phyloP scores from a whole-genome alignment of 2,329 filamentous ascomycete genomes.

The Ophioceras dolichostomum region DNA sequence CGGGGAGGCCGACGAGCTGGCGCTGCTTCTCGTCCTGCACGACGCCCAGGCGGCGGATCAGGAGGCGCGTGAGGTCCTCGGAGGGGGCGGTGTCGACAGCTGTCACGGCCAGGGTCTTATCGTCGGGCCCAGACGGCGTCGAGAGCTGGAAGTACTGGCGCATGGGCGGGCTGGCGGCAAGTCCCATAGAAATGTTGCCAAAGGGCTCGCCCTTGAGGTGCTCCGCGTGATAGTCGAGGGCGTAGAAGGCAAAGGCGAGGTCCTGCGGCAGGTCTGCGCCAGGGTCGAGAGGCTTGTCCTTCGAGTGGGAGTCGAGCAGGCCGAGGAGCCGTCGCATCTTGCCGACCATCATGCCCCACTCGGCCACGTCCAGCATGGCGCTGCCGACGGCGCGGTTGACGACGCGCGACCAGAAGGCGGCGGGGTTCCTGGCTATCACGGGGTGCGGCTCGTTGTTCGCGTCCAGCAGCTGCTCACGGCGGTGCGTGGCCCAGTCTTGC shows the following conservation, averaged over 20 bases:
- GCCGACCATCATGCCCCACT: conserved; percentile 7
- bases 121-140: neutral
- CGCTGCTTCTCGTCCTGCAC: conserved; percentile 7
- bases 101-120: conserved; percentile 3
- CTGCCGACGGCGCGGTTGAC: conserved; percentile 4
- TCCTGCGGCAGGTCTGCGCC: conserved; percentile 4
- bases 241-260: conserved; percentile 6
- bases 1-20: conserved; percentile 5
- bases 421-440: neutral
- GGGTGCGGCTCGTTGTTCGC: conserved; percentile 3
- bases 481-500: conserved; percentile 5
- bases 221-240: conserved; percentile 7
- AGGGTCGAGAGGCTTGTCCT: neutral
- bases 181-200: conserved; percentile 3
- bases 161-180: conserved; percentile 3
- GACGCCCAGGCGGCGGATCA: conserved; percentile 5
- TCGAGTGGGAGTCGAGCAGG: conserved; percentile 4
- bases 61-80: neutral
- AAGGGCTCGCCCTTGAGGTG: conserved; percentile 4
- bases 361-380: conserved; percentile 6
- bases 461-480: conserved; percentile 4
- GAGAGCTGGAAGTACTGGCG: conserved; percentile 4
- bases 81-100: conserved; percentile 6
- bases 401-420: neutral
- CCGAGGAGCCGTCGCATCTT: conserved; percentile 5